phyloP scores from a whole-genome alignment of 1,139 yeast species.

The Ogataea hybrid region DNA sequence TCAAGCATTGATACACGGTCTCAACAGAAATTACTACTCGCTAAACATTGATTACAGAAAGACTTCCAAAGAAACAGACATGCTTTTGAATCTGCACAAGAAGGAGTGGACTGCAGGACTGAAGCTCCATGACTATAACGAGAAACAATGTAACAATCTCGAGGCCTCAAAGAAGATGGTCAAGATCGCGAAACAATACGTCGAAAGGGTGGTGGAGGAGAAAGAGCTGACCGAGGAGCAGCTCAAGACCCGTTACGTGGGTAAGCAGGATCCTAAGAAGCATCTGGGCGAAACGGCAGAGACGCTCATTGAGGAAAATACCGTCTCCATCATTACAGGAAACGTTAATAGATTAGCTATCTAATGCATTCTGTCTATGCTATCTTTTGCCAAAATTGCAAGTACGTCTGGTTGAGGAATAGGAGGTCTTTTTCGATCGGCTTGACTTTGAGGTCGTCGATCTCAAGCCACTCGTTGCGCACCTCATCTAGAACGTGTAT shows the following conservation, averaged over 20 bases:
- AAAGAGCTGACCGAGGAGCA: constrained; percentile 85
- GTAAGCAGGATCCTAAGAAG: constrained; percentile 98
- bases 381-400: constrained; percentile 64
- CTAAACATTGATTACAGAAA: constrained; percentile 92
- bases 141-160: constrained; percentile 73
- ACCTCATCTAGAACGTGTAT: constrained; percentile 47
- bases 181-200: constrained; percentile 88
- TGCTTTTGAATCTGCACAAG: constrained; percentile 92
- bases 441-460: constrained; percentile 50
- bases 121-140: constrained; percentile 71
- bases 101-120: constrained; percentile 96
- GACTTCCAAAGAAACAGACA: constrained; percentile 88
- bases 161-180: constrained; percentile 79
- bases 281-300: constrained; percentile 92
- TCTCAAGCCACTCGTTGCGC: constrained; percentile 52
- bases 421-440: constrained; percentile 55
- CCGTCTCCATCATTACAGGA: constrained; percentile 82
- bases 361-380: constrained; percentile 37
- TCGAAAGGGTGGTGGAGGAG: constrained; percentile 90
- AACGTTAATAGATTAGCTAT: constrained; percentile 86
- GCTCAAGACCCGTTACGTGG: constrained; percentile 92
- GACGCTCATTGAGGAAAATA: constrained; percentile 80
- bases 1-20: constrained; percentile 95
- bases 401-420: constrained; percentile 59
- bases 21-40: constrained; percentile 95